Conservation (phyloP, 345 rosid species). For the Mercurialis annua region DNA sequence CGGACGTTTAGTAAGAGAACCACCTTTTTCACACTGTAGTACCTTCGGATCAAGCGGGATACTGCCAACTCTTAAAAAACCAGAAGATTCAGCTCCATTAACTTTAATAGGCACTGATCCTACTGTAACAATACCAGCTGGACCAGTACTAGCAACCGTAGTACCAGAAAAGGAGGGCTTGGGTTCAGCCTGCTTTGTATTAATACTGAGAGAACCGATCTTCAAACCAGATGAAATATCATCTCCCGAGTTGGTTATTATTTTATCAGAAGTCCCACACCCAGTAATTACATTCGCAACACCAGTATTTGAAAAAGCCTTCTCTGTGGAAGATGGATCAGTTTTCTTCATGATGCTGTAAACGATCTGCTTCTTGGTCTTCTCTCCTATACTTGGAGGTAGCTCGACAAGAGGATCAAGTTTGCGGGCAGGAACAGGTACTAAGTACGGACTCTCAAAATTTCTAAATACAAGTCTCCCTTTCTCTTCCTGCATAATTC, state of each 20-base stretch:
- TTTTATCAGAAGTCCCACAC: constrained; percentile 15
- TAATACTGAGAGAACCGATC: constrained; percentile 36
- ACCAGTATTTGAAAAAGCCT: constrained; percentile 15
- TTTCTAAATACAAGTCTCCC: constrained; percentile 41
- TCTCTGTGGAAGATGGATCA: constrained; percentile 15
- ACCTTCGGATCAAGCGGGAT: constrained; percentile 60
- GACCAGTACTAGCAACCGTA: constrained; percentile 18
- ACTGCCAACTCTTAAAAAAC: constrained; percentile 51
- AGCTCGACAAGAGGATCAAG: constrained; percentile 16
- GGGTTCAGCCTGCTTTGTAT: constrained; percentile 28
- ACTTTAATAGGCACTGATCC: constrained; percentile 78
- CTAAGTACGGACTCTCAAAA: constrained; percentile 38
- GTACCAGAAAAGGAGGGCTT: constrained; percentile 9
- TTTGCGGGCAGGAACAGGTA: constrained; percentile 40
- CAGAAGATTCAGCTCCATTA: constrained; percentile 44
- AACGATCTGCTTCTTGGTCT: constrained; percentile 15
- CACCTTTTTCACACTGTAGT: constrained; percentile 34
- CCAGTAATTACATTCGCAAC: constrained; percentile 14
- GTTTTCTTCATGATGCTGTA: constrained; percentile 20
- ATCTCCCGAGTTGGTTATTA: constrained; percentile 17
- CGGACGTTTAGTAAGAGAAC: constrained; percentile 17
- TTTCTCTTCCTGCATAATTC: constrained; percentile 77
- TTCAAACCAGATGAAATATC: constrained; percentile 23
- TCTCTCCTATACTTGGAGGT: constrained; percentile 27
- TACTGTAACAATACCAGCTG: constrained; percentile 42